Base-by-base conservation (phyloP, 2,329 filamentous ascomycete genomes). In the Emmonsiellopsis sp. region DNA sequence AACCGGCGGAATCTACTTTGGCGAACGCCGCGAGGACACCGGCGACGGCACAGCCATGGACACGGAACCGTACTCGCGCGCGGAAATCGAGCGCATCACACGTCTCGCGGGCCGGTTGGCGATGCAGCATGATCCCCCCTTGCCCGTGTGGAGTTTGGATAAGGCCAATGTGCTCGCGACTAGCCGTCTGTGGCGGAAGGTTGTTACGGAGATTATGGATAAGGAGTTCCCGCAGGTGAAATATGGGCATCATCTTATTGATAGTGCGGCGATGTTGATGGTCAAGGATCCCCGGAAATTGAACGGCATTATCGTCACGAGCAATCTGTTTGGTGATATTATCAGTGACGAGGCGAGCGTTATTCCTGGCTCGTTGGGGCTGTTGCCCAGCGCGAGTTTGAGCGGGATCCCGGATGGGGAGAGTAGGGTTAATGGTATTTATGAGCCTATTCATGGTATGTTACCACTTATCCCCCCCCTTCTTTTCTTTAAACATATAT, bases 151-250 rank as follows among this genome's bases (percentile, higher is more conserved):
- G 85, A 89, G 83, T 67, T 75, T 96, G 65, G 93, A 97, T 74
- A 97, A 97, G 83, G 93, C 92, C 53, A 97, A 97, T 67, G 92
- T 97, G 50, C 80, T 97, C 59, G 92, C 92, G 1, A 95, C 91
- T 11, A 89, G 84, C 67, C 78, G 92, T 42, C 76, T 97, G 63
- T 97, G 92, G 92, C 80, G 92, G 57, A 91, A 87, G 76, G 86
- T 87, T 2, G 86, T 95, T 44, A 84, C 81, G 41, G 88, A 95
- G 74, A 79, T 90, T 55, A 92, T 95, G 79, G 80, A 79, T 61
- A 85, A 85, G 60, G 92, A 96, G 77, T 97, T 94, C 75, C 90
- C 92, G 2, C 82, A 92, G 69, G 73, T 96, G 45, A 82, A 87
- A 75, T 75, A 94, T 43, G 82, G 84, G 60, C 92, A 95, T 70